These are phyloP conservation scores for Thalia dealbata DNA, from an alignment of 176 grass and related monocot species.

Conservation along the genomic window DNA sequence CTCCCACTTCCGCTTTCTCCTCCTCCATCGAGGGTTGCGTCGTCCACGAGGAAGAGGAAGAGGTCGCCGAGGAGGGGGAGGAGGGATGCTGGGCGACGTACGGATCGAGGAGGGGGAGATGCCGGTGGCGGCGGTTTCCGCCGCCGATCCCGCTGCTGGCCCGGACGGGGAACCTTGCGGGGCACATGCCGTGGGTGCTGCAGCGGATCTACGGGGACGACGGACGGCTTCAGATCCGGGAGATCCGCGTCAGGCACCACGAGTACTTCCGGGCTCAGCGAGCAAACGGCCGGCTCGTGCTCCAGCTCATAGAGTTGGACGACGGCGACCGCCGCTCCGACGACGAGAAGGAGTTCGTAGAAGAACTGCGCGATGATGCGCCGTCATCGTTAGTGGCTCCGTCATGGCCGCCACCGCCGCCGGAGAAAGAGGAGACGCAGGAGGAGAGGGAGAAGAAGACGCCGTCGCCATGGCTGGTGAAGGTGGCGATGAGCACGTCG, in stretches of 20 bases:
- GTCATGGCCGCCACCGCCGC: too few species aligned
- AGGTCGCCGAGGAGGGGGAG: not conserved
- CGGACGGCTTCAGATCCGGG: conserved; percentile 10
- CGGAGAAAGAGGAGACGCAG: not conserved
- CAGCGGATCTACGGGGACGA: conserved; percentile 31
- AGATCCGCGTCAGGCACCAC: not conserved
- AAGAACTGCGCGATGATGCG: not conserved
- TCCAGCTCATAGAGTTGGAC: conserved; percentile 7
- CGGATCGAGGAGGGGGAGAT: not conserved
- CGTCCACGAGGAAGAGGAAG: not conserved
- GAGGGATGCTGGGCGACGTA: conserved; percentile 30
- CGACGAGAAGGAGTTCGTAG: not conserved
- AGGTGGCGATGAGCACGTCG: too few species aligned
- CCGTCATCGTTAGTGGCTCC: not conserved
- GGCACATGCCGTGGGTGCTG: conserved; percentile 30
- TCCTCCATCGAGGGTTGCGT: not conserved
- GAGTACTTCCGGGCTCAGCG: not conserved
- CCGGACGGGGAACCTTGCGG: conserved; percentile 17
- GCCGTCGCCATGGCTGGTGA: too few species aligned
- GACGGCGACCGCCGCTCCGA: not conserved
- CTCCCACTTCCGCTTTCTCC: not conserved
- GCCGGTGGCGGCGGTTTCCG: conserved; percentile 21
- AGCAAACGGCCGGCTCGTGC: not conserved
- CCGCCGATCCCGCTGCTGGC: conserved; percentile 44
- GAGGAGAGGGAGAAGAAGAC: too few species aligned